phyloP scores from a whole-genome alignment of 2,329 filamentous ascomycete species.

The Curvularia sp. region DNA sequence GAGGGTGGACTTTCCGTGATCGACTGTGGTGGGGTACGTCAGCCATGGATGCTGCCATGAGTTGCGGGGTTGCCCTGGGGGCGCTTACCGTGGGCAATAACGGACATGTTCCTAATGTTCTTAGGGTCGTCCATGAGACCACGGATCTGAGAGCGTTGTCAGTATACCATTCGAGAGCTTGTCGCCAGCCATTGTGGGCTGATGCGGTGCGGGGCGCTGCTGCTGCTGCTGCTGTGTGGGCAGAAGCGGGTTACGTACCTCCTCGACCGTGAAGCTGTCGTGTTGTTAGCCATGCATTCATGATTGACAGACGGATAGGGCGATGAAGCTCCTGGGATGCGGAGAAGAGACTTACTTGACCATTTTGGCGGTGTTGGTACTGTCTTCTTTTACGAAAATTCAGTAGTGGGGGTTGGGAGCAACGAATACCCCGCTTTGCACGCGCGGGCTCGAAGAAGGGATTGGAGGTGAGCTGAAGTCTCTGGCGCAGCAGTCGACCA shows the following conservation, averaged over 20 bases:
- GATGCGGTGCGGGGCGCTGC: conserved; percentile 15
- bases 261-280: conserved; percentile 95
- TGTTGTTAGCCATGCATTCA: conserved; percentile 57
- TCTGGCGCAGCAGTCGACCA: conserved; percentile 45
- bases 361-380: conserved; percentile 87
- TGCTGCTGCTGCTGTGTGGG: conserved; percentile 7
- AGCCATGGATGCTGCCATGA: conserved; percentile 26
- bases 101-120: conserved; percentile 94
- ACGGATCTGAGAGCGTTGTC: conserved; percentile 66
- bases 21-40: conserved; percentile 64
- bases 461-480: conserved; percentile 34
- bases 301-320: not conserved
- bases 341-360: conserved; percentile 82
- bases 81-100: conserved; percentile 90
- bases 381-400: conserved; percentile 47
- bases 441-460: conserved; percentile 32
- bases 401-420: conserved; percentile 37
- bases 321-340: not conserved
- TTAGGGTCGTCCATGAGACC: conserved; percentile 77
- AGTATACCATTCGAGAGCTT: conserved; percentile 27
- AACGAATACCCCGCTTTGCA: conserved; percentile 48
- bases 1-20: conserved; percentile 99
- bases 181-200: conserved; percentile 24
- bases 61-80: conserved; percentile 23
- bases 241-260: conserved; percentile 60